A percentile compares a stretch with the other conserved stretches of the same genome.
These are phyloP conservation scores for Penicillium argentinense DNA, from an alignment of 495 filamentous ascomycete genomes.

Conservation along the genomic window DNA sequence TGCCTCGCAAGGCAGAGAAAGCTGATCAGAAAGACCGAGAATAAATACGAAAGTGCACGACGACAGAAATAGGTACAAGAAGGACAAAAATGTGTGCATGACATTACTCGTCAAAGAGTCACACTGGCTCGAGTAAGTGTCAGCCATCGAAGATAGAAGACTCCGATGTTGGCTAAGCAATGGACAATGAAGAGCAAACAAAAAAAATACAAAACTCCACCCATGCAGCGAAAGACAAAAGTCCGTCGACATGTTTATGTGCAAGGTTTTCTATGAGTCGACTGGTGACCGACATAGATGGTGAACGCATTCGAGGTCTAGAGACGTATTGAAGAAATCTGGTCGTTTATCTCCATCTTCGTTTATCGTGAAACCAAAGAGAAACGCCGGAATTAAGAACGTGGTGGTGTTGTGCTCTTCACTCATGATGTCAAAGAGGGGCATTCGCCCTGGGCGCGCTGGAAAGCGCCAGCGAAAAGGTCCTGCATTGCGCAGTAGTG, in stretches of 20 bases:
- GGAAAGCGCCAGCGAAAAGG: conserved; percentile 86
- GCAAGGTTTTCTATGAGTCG: conserved; percentile 3
- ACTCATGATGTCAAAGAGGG: conserved; percentile 34
- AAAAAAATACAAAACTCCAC: conserved; percentile 14
- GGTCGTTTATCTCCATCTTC: conserved; percentile 5
- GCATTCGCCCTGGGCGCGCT: conserved; percentile 60
- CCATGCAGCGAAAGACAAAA: conserved; percentile 11
- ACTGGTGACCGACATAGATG: neutral
- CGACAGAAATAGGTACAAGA: conserved; percentile 13
- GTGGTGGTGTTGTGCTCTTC: conserved; percentile 1
- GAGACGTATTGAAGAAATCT: neutral
- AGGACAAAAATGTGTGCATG: conserved; percentile 3
- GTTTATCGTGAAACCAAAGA: conserved; percentile 13
- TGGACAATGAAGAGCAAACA: conserved; percentile 4
- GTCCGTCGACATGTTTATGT: neutral
- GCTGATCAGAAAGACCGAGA: neutral
- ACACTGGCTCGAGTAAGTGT: neutral
- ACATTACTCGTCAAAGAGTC: neutral
- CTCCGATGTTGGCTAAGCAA: neutral
- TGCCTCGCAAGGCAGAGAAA: neutral
- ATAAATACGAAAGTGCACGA: neutral
- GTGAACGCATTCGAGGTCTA: neutral
- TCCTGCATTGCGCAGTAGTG: conserved; percentile 96
- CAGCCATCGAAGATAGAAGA: neutral
- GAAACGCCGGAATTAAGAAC: neutral